Evolutionary conservation across 2,329 filamentous ascomycete species (phyloP), one percentile per base, ranked within the genome.

Genomic region (Bipolaris sorokiniana): DNA sequence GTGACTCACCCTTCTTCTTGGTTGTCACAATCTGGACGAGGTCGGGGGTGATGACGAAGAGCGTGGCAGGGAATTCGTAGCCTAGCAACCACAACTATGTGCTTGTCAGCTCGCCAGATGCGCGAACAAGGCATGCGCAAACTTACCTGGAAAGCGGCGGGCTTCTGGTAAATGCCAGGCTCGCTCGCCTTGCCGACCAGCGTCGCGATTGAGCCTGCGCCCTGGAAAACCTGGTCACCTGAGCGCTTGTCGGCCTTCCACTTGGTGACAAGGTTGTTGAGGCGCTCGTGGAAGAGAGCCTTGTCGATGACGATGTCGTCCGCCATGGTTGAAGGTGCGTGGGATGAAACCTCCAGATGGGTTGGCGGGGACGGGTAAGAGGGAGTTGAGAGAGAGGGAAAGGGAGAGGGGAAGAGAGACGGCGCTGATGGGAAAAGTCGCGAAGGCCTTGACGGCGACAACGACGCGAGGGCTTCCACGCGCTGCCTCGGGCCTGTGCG

Each of bases 211-310:
- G 94, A 96, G 64, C 88, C 88, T 65, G 87, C 93, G 73, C 93
- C 94, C 67, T 86, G 88, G 78, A 98, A 99, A 63, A 94, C 80
- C 72, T 87, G 84, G 81, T 96, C 91, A 76, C 90, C 90, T 61
- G 89, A 86, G 74, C 93, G 90, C 82, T 96, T 94, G 83, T 98
- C 94, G 71, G 90, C 88, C 83, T 97, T 98, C 95, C 96, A 99
- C 80, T 92, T 88, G 70, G 90, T 88, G 76, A 93, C 86, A 72
- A 99, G 90, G 74, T 90, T 89, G 67, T 89, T 89, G 67, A 98
- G 85, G 75, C 95, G 93, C 82, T 95, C 93, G 79, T 97, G 93
- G 82, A 99, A 99, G 77, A 88, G 83, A 78, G 90, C 89, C 82
- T 89, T 91, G 83, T 98, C 93, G 82, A 99, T 97, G 81, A 91